These are phyloP conservation scores for Epichloe bromicola DNA, from an alignment of 2,329 filamentous ascomycete species.

Conservation along the genomic window DNA sequence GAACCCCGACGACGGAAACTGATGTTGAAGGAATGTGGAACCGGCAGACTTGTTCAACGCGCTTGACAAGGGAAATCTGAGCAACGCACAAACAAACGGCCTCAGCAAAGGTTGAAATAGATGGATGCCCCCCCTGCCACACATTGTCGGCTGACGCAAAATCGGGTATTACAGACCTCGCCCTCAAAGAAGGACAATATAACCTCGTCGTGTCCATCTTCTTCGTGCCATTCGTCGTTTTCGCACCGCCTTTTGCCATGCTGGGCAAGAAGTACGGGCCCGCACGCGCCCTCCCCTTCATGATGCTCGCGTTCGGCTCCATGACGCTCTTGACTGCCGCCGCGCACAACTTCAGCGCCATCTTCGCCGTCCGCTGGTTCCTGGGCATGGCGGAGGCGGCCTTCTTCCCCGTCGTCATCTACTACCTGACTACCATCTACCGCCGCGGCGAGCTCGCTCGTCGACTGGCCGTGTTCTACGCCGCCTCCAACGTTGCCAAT, in stretches of 20 bases:
- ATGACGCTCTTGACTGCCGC: conserved; percentile 48
- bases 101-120: conserved; percentile 20
- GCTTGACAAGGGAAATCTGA: conserved; percentile 29
- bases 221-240: conserved; percentile 63
- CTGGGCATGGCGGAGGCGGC: conserved; percentile 42
- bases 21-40: not conserved
- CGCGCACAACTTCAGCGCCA: conserved; percentile 33
- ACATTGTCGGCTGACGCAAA: conserved; percentile 8
- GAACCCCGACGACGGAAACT: not conserved
- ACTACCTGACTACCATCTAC: conserved; percentile 40
- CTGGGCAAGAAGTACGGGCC: conserved; percentile 60
- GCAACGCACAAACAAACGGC: conserved; percentile 43
- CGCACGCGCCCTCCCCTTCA: conserved; percentile 49
- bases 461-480: conserved; percentile 55
- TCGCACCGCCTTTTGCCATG: conserved; percentile 46
- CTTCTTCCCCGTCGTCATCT: conserved; percentile 41
- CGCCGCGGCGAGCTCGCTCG: conserved; percentile 31
- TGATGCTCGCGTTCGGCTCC: conserved; percentile 61
- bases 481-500: conserved; percentile 59
- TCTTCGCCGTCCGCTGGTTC: conserved; percentile 36
- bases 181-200: conserved; percentile 51
- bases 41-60: conserved; percentile 31
- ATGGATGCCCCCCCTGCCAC: no score
- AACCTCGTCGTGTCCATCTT: conserved; percentile 61
- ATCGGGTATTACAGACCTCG: conserved; percentile 26